phyloP scores from a whole-genome alignment of 495 filamentous ascomycete species.

The Talaromyces stipitatus region DNA sequence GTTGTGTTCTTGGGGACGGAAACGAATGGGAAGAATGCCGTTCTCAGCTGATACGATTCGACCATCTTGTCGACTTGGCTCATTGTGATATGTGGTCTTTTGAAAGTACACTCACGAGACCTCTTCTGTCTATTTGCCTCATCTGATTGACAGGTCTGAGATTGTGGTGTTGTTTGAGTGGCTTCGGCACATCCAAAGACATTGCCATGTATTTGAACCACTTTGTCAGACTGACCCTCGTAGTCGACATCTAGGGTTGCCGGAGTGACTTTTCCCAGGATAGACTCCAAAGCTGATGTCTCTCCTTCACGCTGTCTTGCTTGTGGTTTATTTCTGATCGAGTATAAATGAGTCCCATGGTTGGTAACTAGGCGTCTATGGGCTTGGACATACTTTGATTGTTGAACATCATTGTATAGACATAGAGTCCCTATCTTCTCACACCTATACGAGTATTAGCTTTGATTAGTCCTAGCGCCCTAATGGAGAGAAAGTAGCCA shows the following conservation, averaged over 20 bases:
- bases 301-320: background rate
- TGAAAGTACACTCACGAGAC: background rate
- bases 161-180: background rate
- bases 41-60: background rate
- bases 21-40: conserved; percentile 3
- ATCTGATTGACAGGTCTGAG: background rate
- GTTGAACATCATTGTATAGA: background rate
- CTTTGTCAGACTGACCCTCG: background rate
- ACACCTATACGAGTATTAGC: background rate
- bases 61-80: background rate
- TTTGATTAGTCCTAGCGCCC: background rate
- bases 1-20: background rate
- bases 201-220: background rate
- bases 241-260: background rate
- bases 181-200: background rate
- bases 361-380: background rate
- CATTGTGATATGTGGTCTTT: background rate
- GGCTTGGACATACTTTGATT: background rate
- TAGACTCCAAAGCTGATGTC: background rate
- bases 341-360: background rate
- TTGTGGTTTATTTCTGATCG: background rate
- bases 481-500: background rate
- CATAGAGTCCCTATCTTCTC: conserved; percentile 2
- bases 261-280: background rate
- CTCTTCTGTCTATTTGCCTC: background rate